phyloP scores from a whole-genome alignment of 1,284 basidiomycete species.

The Papiliotrema terrestris region DNA sequence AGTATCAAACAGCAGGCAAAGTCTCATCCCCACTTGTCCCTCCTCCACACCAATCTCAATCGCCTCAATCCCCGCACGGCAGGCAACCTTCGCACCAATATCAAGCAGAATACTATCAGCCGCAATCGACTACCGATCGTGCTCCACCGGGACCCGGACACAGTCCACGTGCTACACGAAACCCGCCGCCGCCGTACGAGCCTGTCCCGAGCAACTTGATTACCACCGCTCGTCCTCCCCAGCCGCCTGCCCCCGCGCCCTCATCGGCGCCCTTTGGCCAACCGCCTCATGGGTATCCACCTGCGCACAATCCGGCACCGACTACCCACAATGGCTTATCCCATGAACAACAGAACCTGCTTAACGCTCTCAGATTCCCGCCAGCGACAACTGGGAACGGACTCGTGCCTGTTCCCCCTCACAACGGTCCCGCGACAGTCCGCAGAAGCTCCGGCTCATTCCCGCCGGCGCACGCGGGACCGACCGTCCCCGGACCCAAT shows the following conservation, averaged over 20 bases:
- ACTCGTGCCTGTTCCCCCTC: background rate
- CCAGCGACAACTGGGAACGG: background rate
- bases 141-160: too few species aligned
- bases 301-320: background rate
- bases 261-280: background rate
- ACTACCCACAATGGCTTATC: background rate
- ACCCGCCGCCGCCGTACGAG: background rate
- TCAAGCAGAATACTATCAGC: too few species aligned
- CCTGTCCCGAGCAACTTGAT: background rate
- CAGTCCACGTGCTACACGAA: background rate
- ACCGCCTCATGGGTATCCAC: background rate
- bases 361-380: background rate
- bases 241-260: background rate
- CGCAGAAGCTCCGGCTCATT: background rate
- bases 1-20: background rate
- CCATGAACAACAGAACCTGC: background rate
- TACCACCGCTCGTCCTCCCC: background rate
- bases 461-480: background rate
- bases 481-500: background rate
- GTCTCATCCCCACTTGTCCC: too few species aligned
- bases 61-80: too few species aligned
- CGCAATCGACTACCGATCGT: too few species aligned
- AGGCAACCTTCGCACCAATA: too few species aligned
- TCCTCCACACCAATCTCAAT: too few species aligned
- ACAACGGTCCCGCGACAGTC: background rate